phyloP scores from a whole-genome alignment of 2,329 filamentous ascomycete species.

The Coniochaeta sp. region DNA sequence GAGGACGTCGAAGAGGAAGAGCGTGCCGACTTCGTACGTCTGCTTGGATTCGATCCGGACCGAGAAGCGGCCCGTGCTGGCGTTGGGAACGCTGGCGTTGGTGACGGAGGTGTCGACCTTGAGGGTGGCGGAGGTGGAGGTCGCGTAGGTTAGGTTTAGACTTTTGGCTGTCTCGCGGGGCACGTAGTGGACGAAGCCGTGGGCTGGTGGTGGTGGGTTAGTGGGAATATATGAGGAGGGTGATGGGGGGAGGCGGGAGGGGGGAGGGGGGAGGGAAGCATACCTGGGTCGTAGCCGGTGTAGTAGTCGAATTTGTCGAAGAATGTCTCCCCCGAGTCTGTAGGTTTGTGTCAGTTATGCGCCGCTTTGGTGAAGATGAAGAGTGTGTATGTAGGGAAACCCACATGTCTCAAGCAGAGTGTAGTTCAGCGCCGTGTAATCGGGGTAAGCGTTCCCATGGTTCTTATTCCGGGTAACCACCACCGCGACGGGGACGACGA shows the following conservation, averaged over 20 bases:
- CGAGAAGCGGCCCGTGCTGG: conserved; percentile 53
- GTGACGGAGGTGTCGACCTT: conserved; percentile 54
- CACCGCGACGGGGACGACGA: conserved; percentile 38
- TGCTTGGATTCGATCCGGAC: conserved; percentile 56
- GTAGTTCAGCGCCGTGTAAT: conserved; percentile 41
- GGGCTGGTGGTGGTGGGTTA: too few species aligned
- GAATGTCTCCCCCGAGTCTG: conserved; percentile 42
- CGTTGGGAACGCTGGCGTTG: conserved; percentile 36
- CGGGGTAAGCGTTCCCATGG: conserved; percentile 34
- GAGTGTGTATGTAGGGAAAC: not conserved
- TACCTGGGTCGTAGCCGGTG: conserved; percentile 40
- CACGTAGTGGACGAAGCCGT: conserved; percentile 49
- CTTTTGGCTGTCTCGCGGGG: conserved; percentile 29
- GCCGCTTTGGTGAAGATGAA: not conserved
- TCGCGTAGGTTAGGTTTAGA: conserved; percentile 58
- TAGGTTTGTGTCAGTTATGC: not conserved
- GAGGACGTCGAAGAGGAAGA: conserved; percentile 62
- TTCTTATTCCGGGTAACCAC: conserved; percentile 23
- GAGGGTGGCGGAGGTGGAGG: conserved; percentile 44
- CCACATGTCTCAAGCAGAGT: conserved; percentile 42
- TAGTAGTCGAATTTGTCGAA: conserved; percentile 51
- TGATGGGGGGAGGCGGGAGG: too few species aligned
- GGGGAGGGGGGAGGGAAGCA: too few species aligned
- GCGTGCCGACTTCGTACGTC: conserved; percentile 48
- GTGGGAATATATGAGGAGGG: not conserved